Evolutionary conservation across 2,329 filamentous ascomycete genomes (phyloP).

Genomic region (Colletotrichum australisinense): DNA sequence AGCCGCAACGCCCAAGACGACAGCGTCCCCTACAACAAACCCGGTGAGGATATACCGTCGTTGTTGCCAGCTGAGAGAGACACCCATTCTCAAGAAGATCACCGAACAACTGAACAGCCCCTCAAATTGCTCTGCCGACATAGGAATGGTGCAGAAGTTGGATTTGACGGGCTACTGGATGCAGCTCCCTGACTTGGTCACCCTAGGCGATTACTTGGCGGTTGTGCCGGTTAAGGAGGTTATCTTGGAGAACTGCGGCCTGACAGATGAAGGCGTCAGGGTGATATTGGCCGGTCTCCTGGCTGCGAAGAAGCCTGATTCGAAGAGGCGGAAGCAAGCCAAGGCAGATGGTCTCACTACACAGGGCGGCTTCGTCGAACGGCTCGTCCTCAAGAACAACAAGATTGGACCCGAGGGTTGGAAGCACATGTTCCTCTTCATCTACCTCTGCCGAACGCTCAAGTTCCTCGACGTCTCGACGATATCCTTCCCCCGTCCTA

Average conservation of each 20-base stretch:
- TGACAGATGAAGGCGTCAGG: constrained; percentile 88
- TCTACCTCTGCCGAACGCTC: constrained; percentile 89
- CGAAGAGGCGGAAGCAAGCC: constrained; percentile 60
- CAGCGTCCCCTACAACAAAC: constrained; percentile 79
- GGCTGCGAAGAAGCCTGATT: constrained; percentile 77
- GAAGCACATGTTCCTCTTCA: constrained; percentile 89
- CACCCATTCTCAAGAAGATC: constrained; percentile 90
- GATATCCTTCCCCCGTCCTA: constrained; percentile 75
- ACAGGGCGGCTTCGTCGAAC: constrained; percentile 82
- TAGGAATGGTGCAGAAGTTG: constrained; percentile 83
- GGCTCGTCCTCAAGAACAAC: constrained; percentile 90
- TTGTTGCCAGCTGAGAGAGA: constrained; percentile 94
- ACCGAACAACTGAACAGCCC: constrained; percentile 86
- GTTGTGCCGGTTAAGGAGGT: constrained; percentile 92
- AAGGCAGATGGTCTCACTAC: constrained; percentile 52
- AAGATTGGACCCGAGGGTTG: constrained; percentile 89
- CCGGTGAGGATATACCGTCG: constrained; percentile 92
- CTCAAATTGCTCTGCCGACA: constrained; percentile 71
- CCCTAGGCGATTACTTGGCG: constrained; percentile 92
- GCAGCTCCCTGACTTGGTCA: constrained; percentile 84
- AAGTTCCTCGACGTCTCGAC: constrained; percentile 89
- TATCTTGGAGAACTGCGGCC: constrained; percentile 85
- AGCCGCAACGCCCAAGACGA: constrained; percentile 71
- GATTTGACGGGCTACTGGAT: constrained; percentile 88
- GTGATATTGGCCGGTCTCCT: constrained; percentile 88